phyloP scores from a whole-genome alignment of 345 rosid genomes.

The Erodium maritimum region DNA sequence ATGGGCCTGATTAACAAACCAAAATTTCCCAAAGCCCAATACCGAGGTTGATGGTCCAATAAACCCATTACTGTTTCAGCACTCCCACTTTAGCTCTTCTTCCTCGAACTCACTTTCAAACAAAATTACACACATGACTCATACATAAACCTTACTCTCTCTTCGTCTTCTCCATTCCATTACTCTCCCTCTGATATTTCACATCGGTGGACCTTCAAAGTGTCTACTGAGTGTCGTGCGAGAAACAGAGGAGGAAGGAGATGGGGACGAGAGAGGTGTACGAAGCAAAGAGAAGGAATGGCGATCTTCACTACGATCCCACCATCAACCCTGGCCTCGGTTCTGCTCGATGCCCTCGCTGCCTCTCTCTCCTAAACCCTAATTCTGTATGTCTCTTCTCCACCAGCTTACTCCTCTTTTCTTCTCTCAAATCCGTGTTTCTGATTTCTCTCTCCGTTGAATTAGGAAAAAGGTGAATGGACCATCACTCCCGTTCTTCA shows the following conservation, averaged over 20 bases:
- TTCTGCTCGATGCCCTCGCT: slow-evolving; percentile 84
- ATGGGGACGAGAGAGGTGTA: background rate
- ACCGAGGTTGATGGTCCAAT: too few relatives aligned
- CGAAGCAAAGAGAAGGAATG: slow-evolving; percentile 19
- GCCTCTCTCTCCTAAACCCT: slow-evolving; percentile 72
- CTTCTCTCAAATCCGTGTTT: background rate
- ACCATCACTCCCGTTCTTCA: slow-evolving; percentile 67
- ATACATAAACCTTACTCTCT: too few relatives aligned
- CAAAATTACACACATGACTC: too few relatives aligned
- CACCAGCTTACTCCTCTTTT: background rate
- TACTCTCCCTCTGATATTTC: too few relatives aligned
- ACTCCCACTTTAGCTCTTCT: too few relatives aligned
- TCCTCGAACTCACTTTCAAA: too few relatives aligned
- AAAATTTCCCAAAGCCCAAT: too few relatives aligned
- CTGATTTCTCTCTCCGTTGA: slow-evolving; percentile 1
- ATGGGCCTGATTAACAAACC: too few relatives aligned
- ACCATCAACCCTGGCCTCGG: slow-evolving; percentile 89
- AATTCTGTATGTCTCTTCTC: slow-evolving; percentile 29
- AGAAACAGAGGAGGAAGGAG: background rate
- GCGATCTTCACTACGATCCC: slow-evolving; percentile 67
- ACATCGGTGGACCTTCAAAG: too few relatives aligned
- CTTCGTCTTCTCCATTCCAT: too few relatives aligned
- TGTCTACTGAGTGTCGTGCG: too few relatives aligned
- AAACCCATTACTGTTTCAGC: too few relatives aligned
- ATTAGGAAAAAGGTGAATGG: slow-evolving; percentile 69